Conservation (phyloP, 805 yeast genomes). For the Candida insectalens region DNA sequence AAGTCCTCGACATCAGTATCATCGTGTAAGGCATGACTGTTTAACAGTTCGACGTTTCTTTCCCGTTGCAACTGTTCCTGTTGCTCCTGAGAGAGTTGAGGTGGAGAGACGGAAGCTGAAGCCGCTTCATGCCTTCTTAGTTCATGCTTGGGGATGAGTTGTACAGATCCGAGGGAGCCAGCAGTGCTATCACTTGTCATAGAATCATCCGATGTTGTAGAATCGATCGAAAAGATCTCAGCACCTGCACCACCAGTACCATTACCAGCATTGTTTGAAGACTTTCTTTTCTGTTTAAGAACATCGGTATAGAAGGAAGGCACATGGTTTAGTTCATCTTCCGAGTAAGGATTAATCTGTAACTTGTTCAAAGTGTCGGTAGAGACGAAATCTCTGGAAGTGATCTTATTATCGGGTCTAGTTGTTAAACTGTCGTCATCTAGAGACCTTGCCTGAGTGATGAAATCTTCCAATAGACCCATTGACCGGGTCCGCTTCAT, state of each 20-base stretch:
- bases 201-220: constrained; percentile 18
- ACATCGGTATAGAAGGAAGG: constrained; percentile 20
- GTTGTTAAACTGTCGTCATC: constrained; percentile 3
- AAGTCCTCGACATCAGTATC: constrained; percentile 72
- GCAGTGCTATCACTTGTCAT: constrained; percentile 5
- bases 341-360: constrained; percentile 11
- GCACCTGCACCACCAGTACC: constrained; percentile 14
- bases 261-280: not conserved
- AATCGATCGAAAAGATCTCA: constrained; percentile 17
- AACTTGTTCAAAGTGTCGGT: constrained; percentile 92
- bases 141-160: too few relatives aligned
- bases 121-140: not conserved
- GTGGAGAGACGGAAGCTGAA: not conserved
- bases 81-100: constrained; percentile 11
- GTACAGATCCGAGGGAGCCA: constrained; percentile 10
- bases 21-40: constrained; percentile 44
- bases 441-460: constrained; percentile 13
- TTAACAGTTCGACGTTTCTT: constrained; percentile 8
- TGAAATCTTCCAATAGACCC: constrained; percentile 67
- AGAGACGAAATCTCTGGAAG: constrained; percentile 87
- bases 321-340: constrained; percentile 12
- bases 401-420: constrained; percentile 16
- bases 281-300: constrained; percentile 5
- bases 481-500: constrained; percentile 75
- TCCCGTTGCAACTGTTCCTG: constrained; percentile 2